These are phyloP conservation scores for Komagataella ulmi DNA, from an alignment of 805 yeast genomes.

Conservation along the genomic window DNA sequence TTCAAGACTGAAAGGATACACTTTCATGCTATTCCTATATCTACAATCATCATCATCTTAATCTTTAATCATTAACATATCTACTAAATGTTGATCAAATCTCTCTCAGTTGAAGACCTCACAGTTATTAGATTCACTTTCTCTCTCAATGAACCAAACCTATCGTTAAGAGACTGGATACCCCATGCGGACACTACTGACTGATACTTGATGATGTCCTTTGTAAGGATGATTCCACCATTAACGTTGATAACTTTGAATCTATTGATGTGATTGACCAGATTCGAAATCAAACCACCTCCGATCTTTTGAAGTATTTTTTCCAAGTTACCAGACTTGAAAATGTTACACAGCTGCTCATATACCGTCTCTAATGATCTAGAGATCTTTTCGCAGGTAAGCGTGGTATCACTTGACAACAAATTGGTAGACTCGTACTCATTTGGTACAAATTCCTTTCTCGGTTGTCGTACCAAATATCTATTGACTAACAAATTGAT, in stretches of 20 bases:
- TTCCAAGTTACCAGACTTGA: slow-evolving; percentile 26
- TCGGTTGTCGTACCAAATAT: slow-evolving; percentile 53
- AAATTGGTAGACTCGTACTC: slow-evolving; percentile 12
- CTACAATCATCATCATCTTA: neutral
- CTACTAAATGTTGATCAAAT: neutral
- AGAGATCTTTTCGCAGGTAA: slow-evolving; percentile 53
- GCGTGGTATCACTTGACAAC: slow-evolving; percentile 44
- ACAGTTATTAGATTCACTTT: slow-evolving; percentile 78
- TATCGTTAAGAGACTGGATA: slow-evolving; percentile 43
- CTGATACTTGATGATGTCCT: slow-evolving; percentile 72
- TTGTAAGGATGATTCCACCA: slow-evolving; percentile 75
- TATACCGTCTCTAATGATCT: slow-evolving; percentile 19
- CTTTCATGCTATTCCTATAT: neutral
- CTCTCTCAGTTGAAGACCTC: slow-evolving; percentile 31
- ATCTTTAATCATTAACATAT: slow-evolving; percentile 7
- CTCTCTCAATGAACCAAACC: slow-evolving; percentile 62
- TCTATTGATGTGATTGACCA: slow-evolving; percentile 63
- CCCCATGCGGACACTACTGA: slow-evolving; percentile 42
- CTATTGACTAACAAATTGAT: slow-evolving; percentile 35
- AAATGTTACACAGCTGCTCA: slow-evolving; percentile 1
- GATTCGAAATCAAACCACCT: slow-evolving; percentile 34
- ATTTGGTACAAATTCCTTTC: slow-evolving; percentile 50
- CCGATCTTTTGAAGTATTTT: slow-evolving; percentile 33
- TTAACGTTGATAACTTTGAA: slow-evolving; percentile 55
- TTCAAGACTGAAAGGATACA: neutral